Base-by-base conservation (phyloP, 495 filamentous ascomycete genomes). In the Aspergillus haitiensis region DNA sequence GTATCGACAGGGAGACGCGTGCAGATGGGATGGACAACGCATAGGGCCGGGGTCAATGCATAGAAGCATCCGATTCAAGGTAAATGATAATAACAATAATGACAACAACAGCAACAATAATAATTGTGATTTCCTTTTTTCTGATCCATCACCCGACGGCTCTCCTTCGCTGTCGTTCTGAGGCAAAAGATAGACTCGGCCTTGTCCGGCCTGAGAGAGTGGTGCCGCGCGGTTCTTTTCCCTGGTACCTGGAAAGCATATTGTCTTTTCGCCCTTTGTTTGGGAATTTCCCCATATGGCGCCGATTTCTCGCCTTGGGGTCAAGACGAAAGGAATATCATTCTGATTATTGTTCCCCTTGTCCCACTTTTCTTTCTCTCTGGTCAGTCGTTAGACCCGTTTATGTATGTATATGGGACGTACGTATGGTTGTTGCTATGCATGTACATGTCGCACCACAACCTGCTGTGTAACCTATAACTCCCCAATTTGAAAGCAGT, bases 21-120 rank as follows among this genome's bases (percentile, higher is more conserved):
- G 50, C 16, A 54, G 58, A 54, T 35, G 31, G n/a, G 60, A 55
- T 37, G 50, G 51, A 63, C 55, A 63, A 63, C 51, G 50, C 60
- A 63, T 55, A 54, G 50, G 55, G 48, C 44, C 13, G 16, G 39
- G 55, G n/a, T 36, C 15, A 39, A 39, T 46, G 59, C 36, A 32
- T 48, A n/a, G 10, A 2, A 59, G 51, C 12, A 27, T 27, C 21
- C 21, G 21, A 27, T 27, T 27, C 21, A 27, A 27, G 21, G 21
- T 27, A 27, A 27, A 27, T 27, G 3, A 27, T 27, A 27, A 27
- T 27, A 27, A 27, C 3, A 27, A 27, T 27, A 27, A n/a, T n/a
- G n/a, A n/a, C n/a, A n/a, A n/a, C n/a, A n/a, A n/a, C n/a, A n/a
- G n/a, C n/a, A n/a, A n/a, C n/a, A n/a, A 27, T 27, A 27, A 27